Conservation (phyloP, 768 basidiomycete species). For the Naganishia vishniacii region DNA sequence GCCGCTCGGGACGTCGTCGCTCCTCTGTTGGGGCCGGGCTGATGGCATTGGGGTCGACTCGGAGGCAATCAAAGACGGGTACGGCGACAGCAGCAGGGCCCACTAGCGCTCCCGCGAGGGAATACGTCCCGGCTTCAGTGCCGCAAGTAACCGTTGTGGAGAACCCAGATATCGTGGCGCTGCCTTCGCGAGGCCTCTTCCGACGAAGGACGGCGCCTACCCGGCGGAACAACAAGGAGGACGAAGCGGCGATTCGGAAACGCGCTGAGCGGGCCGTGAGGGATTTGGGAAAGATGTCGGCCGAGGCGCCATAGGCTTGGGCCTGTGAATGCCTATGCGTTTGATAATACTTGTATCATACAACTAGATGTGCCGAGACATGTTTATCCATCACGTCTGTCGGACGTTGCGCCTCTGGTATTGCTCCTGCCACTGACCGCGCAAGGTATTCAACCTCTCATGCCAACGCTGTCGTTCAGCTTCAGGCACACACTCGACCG, state of each 20-base stretch:
- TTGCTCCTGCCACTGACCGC: not conserved
- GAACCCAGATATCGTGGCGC: constrained; percentile 24
- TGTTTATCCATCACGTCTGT: too few species aligned
- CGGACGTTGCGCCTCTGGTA: not conserved
- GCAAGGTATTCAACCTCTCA: constrained; percentile 1
- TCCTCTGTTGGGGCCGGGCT: constrained; percentile 3
- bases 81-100: not conserved
- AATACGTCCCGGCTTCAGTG: not conserved
- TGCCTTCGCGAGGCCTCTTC: constrained; percentile 7
- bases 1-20: not conserved
- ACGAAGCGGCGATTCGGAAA: constrained; percentile 19
- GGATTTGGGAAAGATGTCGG: constrained; percentile 18
- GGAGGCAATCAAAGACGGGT: constrained; percentile 6
- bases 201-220: constrained; percentile 28
- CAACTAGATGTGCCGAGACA: too few species aligned
- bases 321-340: too few species aligned
- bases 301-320: constrained; percentile 17
- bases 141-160: constrained; percentile 21
- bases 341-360: too few species aligned
- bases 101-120: not conserved
- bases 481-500: not conserved
- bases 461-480: not conserved
- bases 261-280: constrained; percentile 17
- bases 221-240: constrained; percentile 21
- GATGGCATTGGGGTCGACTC: not conserved